Conservation (phyloP, 768 basidiomycete species). For the Cystobasidiopsis lactophilus region DNA sequence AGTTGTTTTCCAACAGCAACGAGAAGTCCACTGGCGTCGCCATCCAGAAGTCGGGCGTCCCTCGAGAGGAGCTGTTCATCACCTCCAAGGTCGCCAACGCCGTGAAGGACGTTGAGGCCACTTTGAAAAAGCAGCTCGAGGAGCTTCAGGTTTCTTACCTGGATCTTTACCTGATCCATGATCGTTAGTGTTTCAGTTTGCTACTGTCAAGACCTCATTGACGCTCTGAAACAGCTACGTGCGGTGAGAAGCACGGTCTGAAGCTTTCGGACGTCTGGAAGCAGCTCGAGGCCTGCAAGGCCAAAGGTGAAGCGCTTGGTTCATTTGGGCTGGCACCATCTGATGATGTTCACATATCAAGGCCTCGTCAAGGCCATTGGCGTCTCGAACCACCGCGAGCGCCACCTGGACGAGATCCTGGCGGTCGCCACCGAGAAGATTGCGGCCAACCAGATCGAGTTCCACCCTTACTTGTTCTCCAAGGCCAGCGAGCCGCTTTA, state of each 20-base stretch:
- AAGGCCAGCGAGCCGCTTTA: conserved; percentile 6
- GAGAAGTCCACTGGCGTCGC: background rate
- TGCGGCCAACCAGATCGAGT: conserved; percentile 10
- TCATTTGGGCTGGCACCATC: background rate
- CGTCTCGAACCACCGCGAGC: conserved; percentile 7
- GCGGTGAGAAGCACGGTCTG: no score
- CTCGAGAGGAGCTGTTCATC: background rate
- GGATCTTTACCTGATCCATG: conserved; percentile 9
- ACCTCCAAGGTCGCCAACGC: background rate
- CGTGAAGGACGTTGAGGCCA: conserved; percentile 1
- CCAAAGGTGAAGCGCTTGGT: conserved; percentile 4
- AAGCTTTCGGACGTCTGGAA: conserved; percentile 2
- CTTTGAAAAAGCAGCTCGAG: conserved; percentile 4
- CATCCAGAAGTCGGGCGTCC: background rate
- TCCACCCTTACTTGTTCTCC: conserved; percentile 4
- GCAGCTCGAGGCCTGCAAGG: conserved; percentile 4
- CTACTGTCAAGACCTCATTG: background rate
- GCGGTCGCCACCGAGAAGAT: background rate
- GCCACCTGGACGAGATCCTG: conserved; percentile 5
- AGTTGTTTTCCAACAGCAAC: no score
- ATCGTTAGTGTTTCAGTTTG: background rate
- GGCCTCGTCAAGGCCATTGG: background rate
- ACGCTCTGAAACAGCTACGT: no score
- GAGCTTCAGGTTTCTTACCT: conserved; percentile 5
- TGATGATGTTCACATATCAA: background rate